phyloP scores from a whole-genome alignment of 345 rosid species.

The Clarkia xantiana region DNA sequence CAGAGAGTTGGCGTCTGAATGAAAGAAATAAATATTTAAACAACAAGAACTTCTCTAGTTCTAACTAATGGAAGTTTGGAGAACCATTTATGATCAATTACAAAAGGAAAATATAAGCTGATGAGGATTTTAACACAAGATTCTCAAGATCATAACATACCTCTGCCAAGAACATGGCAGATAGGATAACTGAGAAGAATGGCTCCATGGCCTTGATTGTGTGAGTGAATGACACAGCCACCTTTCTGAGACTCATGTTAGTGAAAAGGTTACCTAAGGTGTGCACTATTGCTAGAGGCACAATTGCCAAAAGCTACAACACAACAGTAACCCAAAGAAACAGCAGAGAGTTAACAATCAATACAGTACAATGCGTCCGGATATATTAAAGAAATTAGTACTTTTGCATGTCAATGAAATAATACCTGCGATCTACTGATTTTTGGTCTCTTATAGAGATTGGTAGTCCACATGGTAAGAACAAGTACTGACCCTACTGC shows the following conservation, averaged over 20 bases:
- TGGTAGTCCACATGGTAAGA: conserved; percentile 30
- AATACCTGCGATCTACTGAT: conserved; percentile 19
- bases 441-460: conserved; percentile 29
- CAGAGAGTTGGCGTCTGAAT: conserved; percentile 19
- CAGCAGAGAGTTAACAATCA: too few relatives aligned
- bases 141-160: neutral
- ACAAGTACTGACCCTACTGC: conserved; percentile 31
- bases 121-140: too few relatives aligned
- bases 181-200: conserved; percentile 37
- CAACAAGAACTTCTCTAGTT: too few relatives aligned
- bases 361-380: neutral
- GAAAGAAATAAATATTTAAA: too few relatives aligned
- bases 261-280: conserved; percentile 31
- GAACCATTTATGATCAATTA: too few relatives aligned
- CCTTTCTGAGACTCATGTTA: conserved; percentile 40
- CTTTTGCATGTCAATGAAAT: too few relatives aligned
- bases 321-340: neutral
- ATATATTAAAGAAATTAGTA: neutral
- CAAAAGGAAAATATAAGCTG: neutral
- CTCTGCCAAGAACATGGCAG: conserved; percentile 38
- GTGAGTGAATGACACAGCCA: conserved; percentile 40
- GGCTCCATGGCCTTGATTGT: conserved; percentile 44
- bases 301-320: conserved; percentile 24
- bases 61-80: too few relatives aligned
- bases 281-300: conserved; percentile 33